phyloP scores from a whole-genome alignment of 179 eudicot species.

The Drosera spatulata region DNA sequence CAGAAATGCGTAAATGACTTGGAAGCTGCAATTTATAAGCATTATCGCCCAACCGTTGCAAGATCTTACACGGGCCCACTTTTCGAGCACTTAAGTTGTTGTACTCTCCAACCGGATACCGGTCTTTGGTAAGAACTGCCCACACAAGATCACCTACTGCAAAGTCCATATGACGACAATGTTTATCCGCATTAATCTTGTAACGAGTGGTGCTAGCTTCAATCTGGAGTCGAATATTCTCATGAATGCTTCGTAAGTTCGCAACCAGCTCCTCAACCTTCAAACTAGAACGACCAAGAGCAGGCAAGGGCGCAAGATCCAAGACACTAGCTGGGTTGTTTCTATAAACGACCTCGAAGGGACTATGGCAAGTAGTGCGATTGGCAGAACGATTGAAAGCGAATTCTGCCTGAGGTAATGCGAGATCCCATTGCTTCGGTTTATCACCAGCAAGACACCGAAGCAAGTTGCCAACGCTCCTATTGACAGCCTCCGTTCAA shows the following conservation, averaged over 20 bases:
- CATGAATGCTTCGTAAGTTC: not conserved
- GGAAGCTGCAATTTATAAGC: too few relatives aligned
- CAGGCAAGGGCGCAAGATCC: not conserved
- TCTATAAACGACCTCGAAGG: not conserved
- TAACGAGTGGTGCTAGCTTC: too few relatives aligned
- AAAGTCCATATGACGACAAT: too few relatives aligned
- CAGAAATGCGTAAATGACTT: too few relatives aligned
- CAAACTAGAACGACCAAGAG: not conserved
- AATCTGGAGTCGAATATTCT: too few relatives aligned
- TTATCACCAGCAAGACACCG: not conserved
- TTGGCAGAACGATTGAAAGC: not conserved
- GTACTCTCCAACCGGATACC: too few relatives aligned
- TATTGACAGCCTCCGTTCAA: slow-evolving; percentile 3
- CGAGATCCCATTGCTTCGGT: not conserved
- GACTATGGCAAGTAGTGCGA: not conserved
- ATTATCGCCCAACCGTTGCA: not conserved
- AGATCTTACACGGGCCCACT: not conserved
- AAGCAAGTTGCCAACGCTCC: slow-evolving; percentile 4
- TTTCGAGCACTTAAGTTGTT: not conserved
- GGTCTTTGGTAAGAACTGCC: too few relatives aligned
- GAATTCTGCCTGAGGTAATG: slow-evolving; percentile 3
- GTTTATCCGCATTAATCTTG: too few relatives aligned
- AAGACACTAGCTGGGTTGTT: not conserved
- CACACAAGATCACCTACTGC: too few relatives aligned
- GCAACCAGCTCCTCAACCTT: not conserved